Conservation (phyloP, 192 early-diverging fungal genomes). For the Geranomyces michiganensis region DNA sequence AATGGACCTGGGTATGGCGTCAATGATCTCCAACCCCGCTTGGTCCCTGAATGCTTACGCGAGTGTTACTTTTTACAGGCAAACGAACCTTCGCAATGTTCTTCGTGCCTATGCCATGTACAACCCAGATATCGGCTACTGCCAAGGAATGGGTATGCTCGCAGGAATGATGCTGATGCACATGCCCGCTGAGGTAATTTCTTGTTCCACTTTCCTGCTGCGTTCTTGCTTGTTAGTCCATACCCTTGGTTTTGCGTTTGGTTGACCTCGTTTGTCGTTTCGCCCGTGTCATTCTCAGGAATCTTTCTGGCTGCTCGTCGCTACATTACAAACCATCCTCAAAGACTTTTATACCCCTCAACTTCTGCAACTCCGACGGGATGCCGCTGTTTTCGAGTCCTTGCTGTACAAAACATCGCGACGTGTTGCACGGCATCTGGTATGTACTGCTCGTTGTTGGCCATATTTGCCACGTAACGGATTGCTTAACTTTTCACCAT, state of each 20-base stretch:
- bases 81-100: constrained; percentile 75
- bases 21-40: too few species aligned
- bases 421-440: constrained; percentile 70
- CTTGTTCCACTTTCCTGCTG: not conserved
- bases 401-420: constrained; percentile 71
- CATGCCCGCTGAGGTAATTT: constrained; percentile 61
- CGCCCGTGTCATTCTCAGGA: constrained; percentile 56
- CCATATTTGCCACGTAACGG: not conserved
- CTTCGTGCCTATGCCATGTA: constrained; percentile 87
- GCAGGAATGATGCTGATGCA: constrained; percentile 91
- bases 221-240: not conserved
- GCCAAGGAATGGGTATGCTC: constrained; percentile 94
- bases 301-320: constrained; percentile 85
- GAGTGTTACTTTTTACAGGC: constrained; percentile 43
- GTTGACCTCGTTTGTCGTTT: not conserved
- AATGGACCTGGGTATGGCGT: constrained; percentile 52
- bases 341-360: constrained; percentile 78
- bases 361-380: constrained; percentile 74
- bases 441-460: constrained; percentile 21
- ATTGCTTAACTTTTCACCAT: not conserved
- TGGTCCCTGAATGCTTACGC: not conserved
- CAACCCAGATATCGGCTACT: constrained; percentile 86
- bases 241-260: not conserved
- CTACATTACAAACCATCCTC: constrained; percentile 72
- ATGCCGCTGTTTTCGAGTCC: constrained; percentile 81